A percentile compares a stretch with the other conserved stretches of the same genome.
phyloP scores from a whole-genome alignment of 2,329 filamentous ascomycete species.

The Aspergillus viridinutans region DNA sequence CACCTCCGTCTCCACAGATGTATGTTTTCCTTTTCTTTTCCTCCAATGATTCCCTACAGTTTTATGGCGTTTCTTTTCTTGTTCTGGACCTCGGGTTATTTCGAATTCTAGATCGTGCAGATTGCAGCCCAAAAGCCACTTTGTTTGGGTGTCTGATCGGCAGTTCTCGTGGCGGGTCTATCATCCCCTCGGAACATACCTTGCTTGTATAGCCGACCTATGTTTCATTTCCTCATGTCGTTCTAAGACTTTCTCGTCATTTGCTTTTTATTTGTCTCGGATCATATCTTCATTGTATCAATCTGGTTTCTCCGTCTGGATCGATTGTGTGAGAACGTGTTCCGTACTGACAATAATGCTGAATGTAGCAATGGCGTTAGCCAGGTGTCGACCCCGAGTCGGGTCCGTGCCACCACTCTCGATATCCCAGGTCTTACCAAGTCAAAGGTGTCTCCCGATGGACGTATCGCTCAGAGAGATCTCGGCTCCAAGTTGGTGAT shows the following conservation, averaged over 20 bases:
- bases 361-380: slow-evolving; percentile 19
- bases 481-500: slow-evolving; percentile 95
- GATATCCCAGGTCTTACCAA: slow-evolving; percentile 96
- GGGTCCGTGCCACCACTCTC: slow-evolving; percentile 84
- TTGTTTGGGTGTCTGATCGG: neutral
- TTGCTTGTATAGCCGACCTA: neutral
- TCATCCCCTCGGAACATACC: neutral
- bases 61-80: slow-evolving; percentile 13
- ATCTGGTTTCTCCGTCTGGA: neutral
- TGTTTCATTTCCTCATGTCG: slow-evolving; percentile 1
- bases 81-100: neutral
- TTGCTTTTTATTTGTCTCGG: neutral
- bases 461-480: slow-evolving; percentile 87
- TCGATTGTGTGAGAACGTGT: neutral
- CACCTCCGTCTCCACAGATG: slow-evolving; percentile 60
- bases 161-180: slow-evolving; percentile 4
- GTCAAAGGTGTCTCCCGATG: slow-evolving; percentile 92
- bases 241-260: neutral
- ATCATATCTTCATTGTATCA: neutral
- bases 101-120: slow-evolving; percentile 8
- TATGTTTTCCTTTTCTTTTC: slow-evolving; percentile 36
- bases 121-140: neutral
- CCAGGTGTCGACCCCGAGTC: slow-evolving; percentile 62
- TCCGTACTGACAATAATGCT: neutral
- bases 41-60: slow-evolving; percentile 8